Conservation (phyloP, 73 alveolate genomes). For the Tetrahymena thermophila region DNA sequence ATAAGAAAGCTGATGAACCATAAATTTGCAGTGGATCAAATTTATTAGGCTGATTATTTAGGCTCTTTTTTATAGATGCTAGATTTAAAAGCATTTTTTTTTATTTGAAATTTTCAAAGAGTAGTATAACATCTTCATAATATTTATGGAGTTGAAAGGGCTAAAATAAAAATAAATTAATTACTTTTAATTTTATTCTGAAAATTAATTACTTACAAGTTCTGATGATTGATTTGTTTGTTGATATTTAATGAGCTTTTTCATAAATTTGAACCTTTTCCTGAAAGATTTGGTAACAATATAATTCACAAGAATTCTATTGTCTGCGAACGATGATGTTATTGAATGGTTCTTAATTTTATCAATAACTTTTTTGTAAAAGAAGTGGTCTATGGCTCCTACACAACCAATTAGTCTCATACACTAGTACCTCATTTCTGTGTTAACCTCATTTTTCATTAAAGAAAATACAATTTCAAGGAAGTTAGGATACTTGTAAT, state of each 20-base stretch:
- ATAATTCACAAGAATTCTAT: not conserved
- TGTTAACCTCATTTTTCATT: constrained; percentile 21
- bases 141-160: not conserved
- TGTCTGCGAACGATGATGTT: not conserved
- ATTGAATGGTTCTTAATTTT: not conserved
- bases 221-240: constrained; percentile 1
- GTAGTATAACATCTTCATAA: not conserved
- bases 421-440: constrained; percentile 38
- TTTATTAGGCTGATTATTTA: not conserved
- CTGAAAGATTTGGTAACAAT: constrained; percentile 6
- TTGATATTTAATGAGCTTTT: constrained; percentile 15
- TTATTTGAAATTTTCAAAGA: not conserved
- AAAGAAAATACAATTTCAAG: constrained; percentile 23
- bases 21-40: not conserved
- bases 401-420: constrained; percentile 29
- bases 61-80: not conserved
- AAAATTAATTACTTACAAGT: not conserved
- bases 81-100: not conserved
- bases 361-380: constrained; percentile 27
- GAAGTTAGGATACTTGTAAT: constrained; percentile 22
- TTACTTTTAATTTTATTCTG: not conserved
- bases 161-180: not conserved
- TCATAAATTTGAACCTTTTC: constrained; percentile 22
- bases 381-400: constrained; percentile 41
- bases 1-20: not conserved